Conservation (phyloP, 768 basidiomycete species). For the Boletales sp. region DNA sequence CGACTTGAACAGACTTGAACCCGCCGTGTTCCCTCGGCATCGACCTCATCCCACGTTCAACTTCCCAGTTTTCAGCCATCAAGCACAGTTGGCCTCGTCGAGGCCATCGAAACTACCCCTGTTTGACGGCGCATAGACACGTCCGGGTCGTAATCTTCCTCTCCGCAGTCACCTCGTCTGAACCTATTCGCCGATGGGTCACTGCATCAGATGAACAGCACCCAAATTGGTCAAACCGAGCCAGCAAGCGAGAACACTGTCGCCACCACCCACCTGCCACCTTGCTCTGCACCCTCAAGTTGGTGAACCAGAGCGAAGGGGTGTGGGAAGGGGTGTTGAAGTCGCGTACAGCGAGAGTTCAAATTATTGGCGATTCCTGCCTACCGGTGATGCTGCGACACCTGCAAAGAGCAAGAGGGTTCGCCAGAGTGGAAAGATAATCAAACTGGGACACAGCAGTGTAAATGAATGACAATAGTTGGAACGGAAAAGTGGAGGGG, state of each 20-base stretch:
- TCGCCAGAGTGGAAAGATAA: background rate
- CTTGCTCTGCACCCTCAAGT: background rate
- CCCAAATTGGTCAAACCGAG: background rate
- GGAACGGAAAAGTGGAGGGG: conserved; percentile 4
- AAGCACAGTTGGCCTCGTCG: background rate
- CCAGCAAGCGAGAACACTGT: background rate
- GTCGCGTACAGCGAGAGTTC: background rate
- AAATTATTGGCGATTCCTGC: background rate
- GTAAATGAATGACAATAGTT: conserved; percentile 17
- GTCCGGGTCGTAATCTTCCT: background rate
- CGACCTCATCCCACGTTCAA: background rate
- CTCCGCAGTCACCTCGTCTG: background rate
- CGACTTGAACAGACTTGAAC: background rate
- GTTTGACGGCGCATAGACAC: background rate
- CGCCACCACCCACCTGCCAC: background rate
- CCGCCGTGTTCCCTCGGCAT: background rate
- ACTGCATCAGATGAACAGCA: background rate
- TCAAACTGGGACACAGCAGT: background rate
- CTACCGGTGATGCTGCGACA: background rate
- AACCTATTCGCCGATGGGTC: background rate
- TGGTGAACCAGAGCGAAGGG: background rate
- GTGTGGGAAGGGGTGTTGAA: background rate
- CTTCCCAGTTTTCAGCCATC: background rate
- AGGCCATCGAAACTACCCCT: background rate
- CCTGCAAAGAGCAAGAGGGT: background rate